Evolutionary conservation across 495 filamentous ascomycete genomes (phyloP).

Genomic region (Penicillium turbatum): DNA sequence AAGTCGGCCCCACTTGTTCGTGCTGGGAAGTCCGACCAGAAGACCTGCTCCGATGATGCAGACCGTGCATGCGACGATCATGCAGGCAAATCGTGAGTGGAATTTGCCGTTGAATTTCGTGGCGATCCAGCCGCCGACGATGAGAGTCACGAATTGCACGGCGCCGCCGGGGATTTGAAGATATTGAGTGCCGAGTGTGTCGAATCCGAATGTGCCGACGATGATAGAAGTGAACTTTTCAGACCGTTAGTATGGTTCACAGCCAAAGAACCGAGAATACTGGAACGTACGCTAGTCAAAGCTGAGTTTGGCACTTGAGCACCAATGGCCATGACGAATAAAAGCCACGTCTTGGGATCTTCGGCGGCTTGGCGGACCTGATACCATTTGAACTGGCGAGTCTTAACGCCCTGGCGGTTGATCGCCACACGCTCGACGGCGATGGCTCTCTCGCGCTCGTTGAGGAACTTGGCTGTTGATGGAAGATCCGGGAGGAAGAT

Average conservation of each 20-base stretch:
- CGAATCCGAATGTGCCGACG: constrained; percentile 50
- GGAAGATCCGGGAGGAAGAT: constrained; percentile 44
- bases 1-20: constrained; percentile 51
- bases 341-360: constrained; percentile 49
- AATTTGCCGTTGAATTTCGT: constrained; percentile 35
- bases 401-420: constrained; percentile 47
- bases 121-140: constrained; percentile 36
- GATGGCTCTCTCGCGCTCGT: constrained; percentile 34
- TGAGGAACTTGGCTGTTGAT: constrained; percentile 43
- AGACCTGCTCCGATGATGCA: constrained; percentile 55
- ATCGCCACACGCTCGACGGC: constrained; percentile 42
- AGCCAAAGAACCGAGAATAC: background rate
- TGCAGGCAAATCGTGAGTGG: constrained; percentile 29
- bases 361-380: constrained; percentile 44
- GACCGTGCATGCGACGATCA: constrained; percentile 45
- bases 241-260: background rate
- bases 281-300: constrained; percentile 33
- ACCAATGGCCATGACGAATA: constrained; percentile 36
- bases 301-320: constrained; percentile 38
- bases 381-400: constrained; percentile 44
- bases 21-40: constrained; percentile 45
- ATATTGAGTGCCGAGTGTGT: constrained; percentile 52
- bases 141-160: constrained; percentile 35
- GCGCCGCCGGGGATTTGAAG: constrained; percentile 49
- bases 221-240: constrained; percentile 45